A percentile compares a stretch with the other conserved stretches of the same genome.
Evolutionary conservation across 768 basidiomycete species (phyloP).

Genomic region (Lactarius vividus): DNA sequence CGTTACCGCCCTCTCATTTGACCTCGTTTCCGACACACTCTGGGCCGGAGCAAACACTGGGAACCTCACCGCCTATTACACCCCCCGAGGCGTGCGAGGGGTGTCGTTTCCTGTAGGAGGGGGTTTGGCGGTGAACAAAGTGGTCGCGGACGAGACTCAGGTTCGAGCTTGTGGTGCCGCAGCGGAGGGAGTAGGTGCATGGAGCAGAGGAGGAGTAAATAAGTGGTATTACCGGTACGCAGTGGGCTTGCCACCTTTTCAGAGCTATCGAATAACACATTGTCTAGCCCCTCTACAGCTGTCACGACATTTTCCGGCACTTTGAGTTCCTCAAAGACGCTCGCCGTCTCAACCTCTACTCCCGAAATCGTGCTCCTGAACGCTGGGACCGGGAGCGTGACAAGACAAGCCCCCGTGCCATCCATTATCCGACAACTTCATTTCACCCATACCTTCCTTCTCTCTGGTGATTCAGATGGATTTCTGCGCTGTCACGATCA

Average conservation of each 20-base stretch:
- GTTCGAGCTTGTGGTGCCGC: slow-evolving; percentile 61
- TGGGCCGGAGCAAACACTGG: slow-evolving; percentile 83
- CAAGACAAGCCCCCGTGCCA: slow-evolving; percentile 56
- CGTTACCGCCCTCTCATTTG: slow-evolving; percentile 79
- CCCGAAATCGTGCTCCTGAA: slow-evolving; percentile 71
- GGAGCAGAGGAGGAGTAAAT: slow-evolving; percentile 83
- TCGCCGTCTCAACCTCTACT: slow-evolving; percentile 57
- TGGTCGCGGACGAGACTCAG: slow-evolving; percentile 75
- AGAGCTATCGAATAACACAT: slow-evolving; percentile 39
- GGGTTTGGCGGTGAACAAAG: slow-evolving; percentile 64
- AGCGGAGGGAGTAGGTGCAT: slow-evolving; percentile 70
- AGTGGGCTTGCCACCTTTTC: slow-evolving; percentile 32
- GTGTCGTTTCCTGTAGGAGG: slow-evolving; percentile 75
- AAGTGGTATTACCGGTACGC: slow-evolving; percentile 76
- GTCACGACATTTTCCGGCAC: slow-evolving; percentile 47
- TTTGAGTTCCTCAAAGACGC: slow-evolving; percentile 47
- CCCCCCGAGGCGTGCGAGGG: slow-evolving; percentile 59
- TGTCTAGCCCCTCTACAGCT: slow-evolving; percentile 35
- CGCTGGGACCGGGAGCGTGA: slow-evolving; percentile 62
- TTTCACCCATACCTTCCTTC: slow-evolving; percentile 58
- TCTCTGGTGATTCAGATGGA: slow-evolving; percentile 74
- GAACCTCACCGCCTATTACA: slow-evolving; percentile 64
- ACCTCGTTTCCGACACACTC: slow-evolving; percentile 85
- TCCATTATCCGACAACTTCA: slow-evolving; percentile 64
- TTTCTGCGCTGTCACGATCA: slow-evolving; percentile 69